Percentiles rank a stretch among this genome's conserved stretches.
These are phyloP conservation scores for Fomitopsis betulina DNA, from an alignment of 1,284 basidiomycete genomes.

Conservation along the genomic window DNA sequence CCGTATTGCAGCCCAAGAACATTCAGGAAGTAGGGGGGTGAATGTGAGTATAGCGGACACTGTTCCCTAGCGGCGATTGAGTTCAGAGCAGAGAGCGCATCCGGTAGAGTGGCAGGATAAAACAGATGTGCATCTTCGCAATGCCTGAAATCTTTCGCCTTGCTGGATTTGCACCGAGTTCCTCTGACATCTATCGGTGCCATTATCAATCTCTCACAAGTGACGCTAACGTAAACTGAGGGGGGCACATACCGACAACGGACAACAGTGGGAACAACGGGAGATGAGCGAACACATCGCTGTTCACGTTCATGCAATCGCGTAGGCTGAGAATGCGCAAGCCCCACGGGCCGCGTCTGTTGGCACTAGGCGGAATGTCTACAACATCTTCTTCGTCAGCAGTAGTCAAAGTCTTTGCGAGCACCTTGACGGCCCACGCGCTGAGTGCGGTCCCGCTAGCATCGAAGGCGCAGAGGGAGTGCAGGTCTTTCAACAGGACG, in stretches of 20 bases:
- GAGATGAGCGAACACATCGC: conserved; percentile 36
- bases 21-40: conserved; percentile 18
- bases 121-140: conserved; percentile 21
- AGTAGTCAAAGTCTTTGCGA: conserved; percentile 28
- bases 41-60: conserved; percentile 16
- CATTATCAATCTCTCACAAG: conserved; percentile 4
- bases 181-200: conserved; percentile 44
- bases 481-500: conserved; percentile 42
- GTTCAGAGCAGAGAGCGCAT: conserved; percentile 22
- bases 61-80: conserved; percentile 20
- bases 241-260: conserved; percentile 40
- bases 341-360: conserved; percentile 47
- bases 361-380: not conserved
- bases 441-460: conserved; percentile 48
- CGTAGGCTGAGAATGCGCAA: conserved; percentile 50
- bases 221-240: not conserved
- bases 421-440: conserved; percentile 41
- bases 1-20: conserved; percentile 16
- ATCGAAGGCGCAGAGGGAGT: conserved; percentile 56
- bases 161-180: conserved; percentile 34
- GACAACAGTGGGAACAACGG: conserved; percentile 47
- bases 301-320: conserved; percentile 41
- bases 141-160: conserved; percentile 13
- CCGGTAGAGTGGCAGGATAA: conserved; percentile 15
- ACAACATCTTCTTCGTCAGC: conserved; percentile 13